Conservation (phyloP, 805 yeast species). For the Jamesozyma jinghongensis region DNA sequence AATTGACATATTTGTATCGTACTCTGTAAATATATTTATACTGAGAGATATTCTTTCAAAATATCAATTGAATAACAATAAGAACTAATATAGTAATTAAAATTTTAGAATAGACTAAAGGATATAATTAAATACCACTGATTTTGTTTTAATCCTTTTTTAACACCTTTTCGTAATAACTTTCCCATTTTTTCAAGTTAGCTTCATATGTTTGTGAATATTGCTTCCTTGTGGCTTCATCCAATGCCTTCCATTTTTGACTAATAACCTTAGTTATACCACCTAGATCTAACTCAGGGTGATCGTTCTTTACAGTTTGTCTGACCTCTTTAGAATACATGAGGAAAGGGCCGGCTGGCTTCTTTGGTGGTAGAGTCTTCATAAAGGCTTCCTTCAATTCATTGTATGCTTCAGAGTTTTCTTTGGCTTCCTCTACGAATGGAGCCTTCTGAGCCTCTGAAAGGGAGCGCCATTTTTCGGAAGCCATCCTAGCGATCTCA, state of each 20-base stretch:
- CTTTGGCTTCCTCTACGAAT: constrained; percentile 42
- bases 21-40: too few species aligned
- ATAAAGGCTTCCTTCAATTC: constrained; percentile 3
- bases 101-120: too few species aligned
- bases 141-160: too few species aligned
- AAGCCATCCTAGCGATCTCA: constrained; percentile 48
- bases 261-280: constrained; percentile 19
- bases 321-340: constrained; percentile 18
- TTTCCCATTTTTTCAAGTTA: constrained; percentile 6
- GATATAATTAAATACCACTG: too few species aligned
- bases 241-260: constrained; percentile 21
- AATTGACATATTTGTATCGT: too few species aligned
- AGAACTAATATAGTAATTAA: too few species aligned
- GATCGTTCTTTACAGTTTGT: constrained; percentile 7
- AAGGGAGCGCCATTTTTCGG: constrained; percentile 78
- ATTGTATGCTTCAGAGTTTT: constrained; percentile 12
- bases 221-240: constrained; percentile 13
- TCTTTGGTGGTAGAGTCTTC: constrained; percentile 22
- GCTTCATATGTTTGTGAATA: constrained; percentile 23
- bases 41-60: too few species aligned
- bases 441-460: constrained; percentile 62
- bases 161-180: too few species aligned
- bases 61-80: too few species aligned
- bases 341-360: constrained; percentile 25
- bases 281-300: constrained; percentile 13